Base-by-base conservation (phyloP, 331 rosid species). In the Pyracantha coccinea region DNA sequence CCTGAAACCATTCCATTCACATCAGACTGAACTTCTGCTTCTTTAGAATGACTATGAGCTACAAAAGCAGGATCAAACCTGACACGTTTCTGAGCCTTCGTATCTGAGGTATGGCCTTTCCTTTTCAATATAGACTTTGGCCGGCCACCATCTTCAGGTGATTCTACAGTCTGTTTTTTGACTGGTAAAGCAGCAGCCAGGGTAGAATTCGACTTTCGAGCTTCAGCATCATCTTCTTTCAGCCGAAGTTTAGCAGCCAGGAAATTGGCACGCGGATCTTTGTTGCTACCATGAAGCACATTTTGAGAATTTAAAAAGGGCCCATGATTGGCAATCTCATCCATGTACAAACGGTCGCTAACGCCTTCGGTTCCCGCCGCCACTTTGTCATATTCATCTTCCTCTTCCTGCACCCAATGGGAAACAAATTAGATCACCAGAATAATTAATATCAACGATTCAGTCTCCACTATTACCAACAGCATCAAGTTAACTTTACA, bases 351-450 rank as follows among this genome's bases (percentile, higher is more conserved):
- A 25, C 78, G 81, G 24, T 75, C 78, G 15, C 71, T 78, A 0
- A 4, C 41, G 66, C 45, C 65, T 33, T 75, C 83, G 20, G 75
- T 68, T 7, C 83, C 86, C 1, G 47, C 27, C 50, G 83, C 86
- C 60, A 83, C 81, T 58, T 78, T 83, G 69, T 83, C 86, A 64
- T 15, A 83, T 24, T 78, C 86, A 66, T 83, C 86, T 60, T 83
- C 86, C 80, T 75, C 86, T 4, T 78, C 83, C 86, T 83, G 73
- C 54, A 66, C 8, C 54, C 41, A 38, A 33, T 62, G 25, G 13
- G 11, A 41, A 57, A 58, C 28, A 21, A 41, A 28, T 15, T 20
- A 73, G n/a, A 64, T 2, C 4, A 5, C 5, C 14, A 66, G 3
- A 23, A 11, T 6, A 72, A 4, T 15, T 6, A 53, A n/a, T 6